These are phyloP conservation scores for Thelephora ganbajun DNA, from an alignment of 768 basidiomycete genomes.

Conservation along the genomic window DNA sequence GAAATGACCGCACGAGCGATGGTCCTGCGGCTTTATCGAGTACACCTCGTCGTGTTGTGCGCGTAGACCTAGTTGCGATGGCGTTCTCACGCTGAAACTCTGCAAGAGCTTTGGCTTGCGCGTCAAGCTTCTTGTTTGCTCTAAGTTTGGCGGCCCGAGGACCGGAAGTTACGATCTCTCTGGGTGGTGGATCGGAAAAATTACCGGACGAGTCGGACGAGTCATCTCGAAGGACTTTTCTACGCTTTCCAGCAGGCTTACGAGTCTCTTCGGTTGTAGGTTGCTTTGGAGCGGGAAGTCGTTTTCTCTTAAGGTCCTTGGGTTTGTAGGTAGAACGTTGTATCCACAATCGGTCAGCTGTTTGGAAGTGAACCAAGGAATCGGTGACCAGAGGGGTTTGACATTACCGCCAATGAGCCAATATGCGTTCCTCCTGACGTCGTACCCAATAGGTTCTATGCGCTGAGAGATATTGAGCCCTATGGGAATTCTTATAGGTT, in stretches of 20 bases:
- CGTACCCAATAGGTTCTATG: slow-evolving; percentile 76
- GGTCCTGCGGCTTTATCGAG: slow-evolving; percentile 5
- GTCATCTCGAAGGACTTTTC: neutral
- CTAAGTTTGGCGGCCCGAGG: slow-evolving; percentile 56
- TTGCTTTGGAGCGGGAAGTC: slow-evolving; percentile 16
- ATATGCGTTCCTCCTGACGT: slow-evolving; percentile 64
- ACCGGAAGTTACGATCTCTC: neutral
- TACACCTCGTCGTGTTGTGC: slow-evolving; percentile 9
- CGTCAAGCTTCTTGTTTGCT: slow-evolving; percentile 55
- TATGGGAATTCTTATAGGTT: neutral
- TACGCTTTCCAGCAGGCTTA: neutral
- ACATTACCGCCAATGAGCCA: slow-evolving; percentile 72
- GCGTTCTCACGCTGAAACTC: slow-evolving; percentile 42
- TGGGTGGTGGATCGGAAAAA: slow-evolving; percentile 3
- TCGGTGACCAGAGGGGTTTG: neutral
- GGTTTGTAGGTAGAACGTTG: slow-evolving; percentile 53
- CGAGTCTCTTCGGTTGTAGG: slow-evolving; percentile 6
- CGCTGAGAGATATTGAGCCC: slow-evolving; percentile 30
- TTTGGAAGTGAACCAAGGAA: slow-evolving; percentile 2
- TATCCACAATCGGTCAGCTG: slow-evolving; percentile 77
- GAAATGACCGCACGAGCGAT: slow-evolving; percentile 16
- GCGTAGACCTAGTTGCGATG: slow-evolving; percentile 7
- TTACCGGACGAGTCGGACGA: slow-evolving; percentile 3
- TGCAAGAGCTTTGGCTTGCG: slow-evolving; percentile 55
- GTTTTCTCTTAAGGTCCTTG: slow-evolving; percentile 25